Evolutionary conservation across 2,329 filamentous ascomycete species (phyloP).

Genomic region (Conoideocrella luteorostrata): DNA sequence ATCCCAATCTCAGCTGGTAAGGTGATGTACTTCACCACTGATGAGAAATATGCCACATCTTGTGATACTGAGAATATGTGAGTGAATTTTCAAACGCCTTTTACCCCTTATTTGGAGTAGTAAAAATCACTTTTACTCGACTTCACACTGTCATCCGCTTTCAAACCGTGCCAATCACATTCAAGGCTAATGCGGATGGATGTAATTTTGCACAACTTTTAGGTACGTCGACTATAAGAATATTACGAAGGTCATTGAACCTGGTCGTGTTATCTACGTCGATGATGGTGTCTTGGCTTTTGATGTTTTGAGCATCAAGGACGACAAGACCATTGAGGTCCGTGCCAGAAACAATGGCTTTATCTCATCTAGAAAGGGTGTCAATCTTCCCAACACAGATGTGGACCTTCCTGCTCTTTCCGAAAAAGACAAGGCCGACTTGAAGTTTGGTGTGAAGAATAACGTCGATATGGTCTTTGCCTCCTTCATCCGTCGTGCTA

Average conservation of each 20-base stretch:
- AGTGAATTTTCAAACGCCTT: conserved; percentile 45
- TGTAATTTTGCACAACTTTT: conserved; percentile 1
- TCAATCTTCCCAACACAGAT: conserved; percentile 98
- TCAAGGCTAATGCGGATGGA: too few species aligned
- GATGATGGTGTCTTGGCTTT: conserved; percentile 98
- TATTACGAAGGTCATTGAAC: conserved; percentile 95
- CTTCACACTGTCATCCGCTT: too few species aligned
- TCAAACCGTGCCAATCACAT: too few species aligned
- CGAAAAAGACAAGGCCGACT: conserved; percentile 94
- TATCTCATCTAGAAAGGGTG: conserved; percentile 98
- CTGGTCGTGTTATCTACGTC: conserved; percentile 92
- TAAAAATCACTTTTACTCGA: too few species aligned
- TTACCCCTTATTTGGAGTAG: too few species aligned
- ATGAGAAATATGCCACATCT: conserved; percentile 79
- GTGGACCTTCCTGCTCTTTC: conserved; percentile 96
- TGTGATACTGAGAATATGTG: conserved; percentile 93
- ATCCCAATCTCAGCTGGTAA: conserved; percentile 77
- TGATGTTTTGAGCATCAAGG: conserved; percentile 79
- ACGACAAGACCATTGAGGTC: conserved; percentile 83
- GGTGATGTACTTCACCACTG: conserved; percentile 92
- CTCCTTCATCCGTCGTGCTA: conserved; percentile 91
- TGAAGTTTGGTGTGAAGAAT: conserved; percentile 96
- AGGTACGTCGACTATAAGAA: conserved; percentile 99
- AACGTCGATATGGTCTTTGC: conserved; percentile 98
- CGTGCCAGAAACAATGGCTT: conserved; percentile 93